phyloP scores from a whole-genome alignment of 352 stramenopile species.

The Pythium pyrilobum region DNA sequence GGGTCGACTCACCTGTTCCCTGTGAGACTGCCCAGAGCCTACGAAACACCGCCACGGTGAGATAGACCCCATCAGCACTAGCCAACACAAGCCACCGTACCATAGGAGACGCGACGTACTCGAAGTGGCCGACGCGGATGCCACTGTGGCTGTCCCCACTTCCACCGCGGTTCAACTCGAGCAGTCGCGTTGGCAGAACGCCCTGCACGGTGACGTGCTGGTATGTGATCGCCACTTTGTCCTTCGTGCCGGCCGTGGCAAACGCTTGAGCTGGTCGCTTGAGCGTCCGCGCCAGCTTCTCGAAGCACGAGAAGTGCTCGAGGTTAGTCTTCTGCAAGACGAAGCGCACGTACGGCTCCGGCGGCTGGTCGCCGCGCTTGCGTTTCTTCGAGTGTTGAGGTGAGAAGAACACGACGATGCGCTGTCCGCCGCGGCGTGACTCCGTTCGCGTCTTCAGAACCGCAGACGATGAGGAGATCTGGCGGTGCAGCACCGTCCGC shows the following conservation, averaged over 20 bases:
- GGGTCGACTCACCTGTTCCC: constrained; percentile 40
- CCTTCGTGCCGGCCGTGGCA: constrained; percentile 66
- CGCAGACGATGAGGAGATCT: constrained; percentile 50
- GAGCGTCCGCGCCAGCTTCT: constrained; percentile 40
- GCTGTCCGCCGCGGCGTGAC: constrained; percentile 31
- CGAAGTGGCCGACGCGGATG: constrained; percentile 43
- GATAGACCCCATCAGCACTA: neutral
- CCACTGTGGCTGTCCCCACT: neutral
- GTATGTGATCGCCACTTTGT: constrained; percentile 65
- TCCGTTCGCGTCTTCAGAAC: constrained; percentile 67
- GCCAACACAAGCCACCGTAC: constrained; percentile 12
- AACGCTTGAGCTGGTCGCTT: constrained; percentile 48
- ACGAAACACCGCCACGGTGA: neutral
- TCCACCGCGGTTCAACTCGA: constrained; percentile 26
- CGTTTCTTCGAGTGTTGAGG: constrained; percentile 61
- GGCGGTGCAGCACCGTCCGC: constrained; percentile 50
- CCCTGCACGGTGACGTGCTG: constrained; percentile 58
- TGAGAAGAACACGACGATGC: constrained; percentile 55
- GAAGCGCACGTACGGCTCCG: constrained; percentile 48
- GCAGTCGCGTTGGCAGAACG: constrained; percentile 34
- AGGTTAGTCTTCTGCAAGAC: constrained; percentile 70
- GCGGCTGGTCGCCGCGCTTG: constrained; percentile 44
- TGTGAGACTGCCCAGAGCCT: constrained; percentile 41
- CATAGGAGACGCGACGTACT: constrained; percentile 47
- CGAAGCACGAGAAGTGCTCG: constrained; percentile 70